These are phyloP conservation scores for Vanrija pseudolonga DNA, from an alignment of 1,284 basidiomycete species.

Conservation along the genomic window DNA sequence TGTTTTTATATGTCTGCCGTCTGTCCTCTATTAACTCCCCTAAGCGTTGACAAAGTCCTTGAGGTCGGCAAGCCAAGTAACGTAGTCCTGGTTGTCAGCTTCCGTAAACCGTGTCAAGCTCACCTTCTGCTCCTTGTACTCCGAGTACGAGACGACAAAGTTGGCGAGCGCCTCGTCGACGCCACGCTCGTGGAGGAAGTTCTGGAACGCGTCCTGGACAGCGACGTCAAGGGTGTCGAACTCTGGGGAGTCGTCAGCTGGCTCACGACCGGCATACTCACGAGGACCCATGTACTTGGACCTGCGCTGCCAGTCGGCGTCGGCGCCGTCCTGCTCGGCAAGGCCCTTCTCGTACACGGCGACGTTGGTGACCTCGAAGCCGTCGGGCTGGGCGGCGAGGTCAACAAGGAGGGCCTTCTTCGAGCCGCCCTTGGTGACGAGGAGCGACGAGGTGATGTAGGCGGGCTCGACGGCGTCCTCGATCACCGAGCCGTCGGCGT, in stretches of 20 bases:
- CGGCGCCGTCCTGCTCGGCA: conserved; percentile 74
- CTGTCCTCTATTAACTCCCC: neutral
- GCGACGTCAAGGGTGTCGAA: conserved; percentile 86
- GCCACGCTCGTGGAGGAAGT: conserved; percentile 79
- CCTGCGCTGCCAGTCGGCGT: conserved; percentile 89
- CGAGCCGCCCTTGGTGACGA: conserved; percentile 65
- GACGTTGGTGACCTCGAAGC: conserved; percentile 79
- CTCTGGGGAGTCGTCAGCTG: conserved; percentile 42
- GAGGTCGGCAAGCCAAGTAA: conserved; percentile 79
- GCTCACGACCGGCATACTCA: conserved; percentile 46
- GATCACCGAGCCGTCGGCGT: conserved; percentile 13
- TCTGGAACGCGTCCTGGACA: conserved; percentile 82
- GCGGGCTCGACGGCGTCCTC: conserved; percentile 63
- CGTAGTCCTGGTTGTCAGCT: conserved; percentile 67
- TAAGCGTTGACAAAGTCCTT: conserved; percentile 70
- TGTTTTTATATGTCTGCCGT: too few relatives aligned
- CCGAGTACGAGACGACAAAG: conserved; percentile 79
- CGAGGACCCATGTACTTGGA: conserved; percentile 87
- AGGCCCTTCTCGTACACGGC: conserved; percentile 77
- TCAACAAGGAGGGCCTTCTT: conserved; percentile 73
- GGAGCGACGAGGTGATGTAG: conserved; percentile 53
- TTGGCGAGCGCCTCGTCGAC: conserved; percentile 71
- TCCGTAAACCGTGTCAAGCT: conserved; percentile 24
- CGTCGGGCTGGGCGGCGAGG: conserved; percentile 74
- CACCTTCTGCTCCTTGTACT: conserved; percentile 86